Base-by-base conservation (phyloP, 2,329 filamentous ascomycete genomes). In the Exophiala sideris region DNA sequence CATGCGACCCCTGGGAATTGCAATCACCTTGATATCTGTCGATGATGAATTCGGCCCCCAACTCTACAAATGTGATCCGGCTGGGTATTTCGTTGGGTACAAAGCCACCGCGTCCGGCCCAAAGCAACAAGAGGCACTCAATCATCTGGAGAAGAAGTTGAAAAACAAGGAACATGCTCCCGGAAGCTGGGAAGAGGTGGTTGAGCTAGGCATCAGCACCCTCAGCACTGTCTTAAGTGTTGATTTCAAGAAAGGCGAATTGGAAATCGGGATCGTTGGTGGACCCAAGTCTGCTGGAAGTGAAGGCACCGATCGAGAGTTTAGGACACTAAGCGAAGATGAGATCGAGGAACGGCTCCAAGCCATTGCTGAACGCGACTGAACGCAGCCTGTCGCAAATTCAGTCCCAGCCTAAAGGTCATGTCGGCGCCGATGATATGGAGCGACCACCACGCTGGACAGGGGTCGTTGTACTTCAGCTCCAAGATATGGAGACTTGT, bases 181-280 rank as follows among this genome's bases (percentile, higher is more conserved):
- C 54, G 94, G 94, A 58, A 86, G 79, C 69, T 99, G 94, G 94
- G 89, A 96, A 74, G 94, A 99, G 57, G 94, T 99, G 45, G 92
- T 99, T 46, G 94, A 99, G 79, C 81, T 97, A 66, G 94, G 89
- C 55, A 99, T 99, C 72, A 89, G 90, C 41, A 92, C 94, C 5
- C 78, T 99, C 72, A 96, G 91, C 82, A 95, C 89, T 34, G 91
- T 99, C 57, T 81, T 99, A 62, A 96, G 92, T 75, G 95, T 97
- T 73, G 94, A 99, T 73, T 99, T 99, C 81, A 99, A 99, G 84
- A 97, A 97, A 81, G 88, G 88, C 66, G 94, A 99, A 79, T 86
- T 99, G 71, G 94, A 99, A 78, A 89, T 99, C 74, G 94, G 94
- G 60, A 91, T 99, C 68, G 94, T 96, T 50, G 94, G 94, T 63